phyloP scores from a whole-genome alignment of 1,284 basidiomycete genomes.

The Paramarasmius palmivorus region DNA sequence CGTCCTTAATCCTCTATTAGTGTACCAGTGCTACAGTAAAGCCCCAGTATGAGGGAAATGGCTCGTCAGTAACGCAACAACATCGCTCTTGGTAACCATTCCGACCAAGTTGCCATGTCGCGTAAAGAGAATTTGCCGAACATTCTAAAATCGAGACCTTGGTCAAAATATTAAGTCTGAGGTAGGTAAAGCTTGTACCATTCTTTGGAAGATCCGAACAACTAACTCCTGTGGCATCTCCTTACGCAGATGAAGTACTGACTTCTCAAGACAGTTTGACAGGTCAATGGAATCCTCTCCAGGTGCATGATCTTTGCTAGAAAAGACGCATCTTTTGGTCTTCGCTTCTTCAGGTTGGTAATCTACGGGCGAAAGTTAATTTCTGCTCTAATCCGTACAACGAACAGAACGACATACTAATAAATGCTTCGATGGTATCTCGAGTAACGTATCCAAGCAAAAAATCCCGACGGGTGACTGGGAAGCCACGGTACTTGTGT shows the following conservation, averaged over 20 bases:
- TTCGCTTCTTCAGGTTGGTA: slow-evolving; percentile 19
- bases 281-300: slow-evolving; percentile 42
- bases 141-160: slow-evolving; percentile 43
- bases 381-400: background rate
- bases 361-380: slow-evolving; percentile 23
- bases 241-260: slow-evolving; percentile 62
- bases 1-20: too few species aligned
- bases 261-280: slow-evolving; percentile 53
- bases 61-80: slow-evolving; percentile 58
- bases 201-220: slow-evolving; percentile 71
- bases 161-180: slow-evolving; percentile 6
- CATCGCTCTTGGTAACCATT: slow-evolving; percentile 68
- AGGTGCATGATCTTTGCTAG: slow-evolving; percentile 21
- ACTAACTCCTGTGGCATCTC: slow-evolving; percentile 71
- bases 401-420: slow-evolving; percentile 39
- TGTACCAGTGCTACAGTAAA: slow-evolving; percentile 2
- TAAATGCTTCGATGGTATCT: slow-evolving; percentile 48
- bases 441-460: slow-evolving; percentile 63
- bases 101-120: slow-evolving; percentile 58
- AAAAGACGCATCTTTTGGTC: slow-evolving; percentile 42
- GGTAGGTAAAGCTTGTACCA: slow-evolving; percentile 40
- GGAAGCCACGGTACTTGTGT: slow-evolving; percentile 60
- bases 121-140: slow-evolving; percentile 69
- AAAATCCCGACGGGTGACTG: slow-evolving; percentile 51
- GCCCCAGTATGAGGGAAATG: slow-evolving; percentile 60